Evolutionary conservation across 164 flowering plant genomes (phyloP).

Genomic region (Echeveria elegans): DNA sequence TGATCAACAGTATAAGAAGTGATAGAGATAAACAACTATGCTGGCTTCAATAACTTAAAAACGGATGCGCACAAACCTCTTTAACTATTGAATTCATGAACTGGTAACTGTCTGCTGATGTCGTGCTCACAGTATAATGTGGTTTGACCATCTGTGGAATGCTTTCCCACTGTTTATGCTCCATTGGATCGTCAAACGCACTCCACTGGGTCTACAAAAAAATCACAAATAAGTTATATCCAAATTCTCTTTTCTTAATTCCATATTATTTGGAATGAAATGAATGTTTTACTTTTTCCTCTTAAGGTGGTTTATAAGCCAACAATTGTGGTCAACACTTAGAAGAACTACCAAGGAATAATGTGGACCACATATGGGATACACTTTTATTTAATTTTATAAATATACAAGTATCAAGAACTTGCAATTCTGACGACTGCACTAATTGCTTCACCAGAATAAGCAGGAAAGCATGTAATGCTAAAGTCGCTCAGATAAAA

Average conservation of each 20-base stretch:
- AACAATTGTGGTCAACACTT: not conserved
- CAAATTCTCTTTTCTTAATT: not conserved
- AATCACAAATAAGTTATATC: not conserved
- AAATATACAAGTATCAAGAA: not conserved
- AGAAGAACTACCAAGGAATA: not conserved
- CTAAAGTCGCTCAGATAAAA: not conserved
- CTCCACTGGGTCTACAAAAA: conserved; percentile 47
- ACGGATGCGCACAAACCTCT: conserved; percentile 26
- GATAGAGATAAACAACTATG: not conserved
- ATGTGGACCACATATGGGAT: not conserved
- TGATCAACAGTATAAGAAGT: not conserved
- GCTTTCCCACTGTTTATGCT: conserved; percentile 17
- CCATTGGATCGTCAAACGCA: conserved; percentile 51
- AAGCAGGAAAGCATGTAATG: not conserved
- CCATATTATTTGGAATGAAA: not conserved
- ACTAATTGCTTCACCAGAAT: not conserved
- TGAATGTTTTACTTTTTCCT: not conserved
- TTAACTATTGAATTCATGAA: conserved; percentile 17
- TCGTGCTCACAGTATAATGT: conserved; percentile 16
- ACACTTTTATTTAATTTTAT: not conserved
- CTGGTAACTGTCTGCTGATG: conserved; percentile 23
- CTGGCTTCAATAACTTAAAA: not conserved
- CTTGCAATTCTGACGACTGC: not conserved
- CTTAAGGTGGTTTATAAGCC: not conserved
- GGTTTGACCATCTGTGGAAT: conserved; percentile 19